Evolutionary conservation across 176 grass and related monocot genomes (phyloP), one percentile per base, ranked within the genome.

Genomic region (Rhynchospora breviuscula): DNA sequence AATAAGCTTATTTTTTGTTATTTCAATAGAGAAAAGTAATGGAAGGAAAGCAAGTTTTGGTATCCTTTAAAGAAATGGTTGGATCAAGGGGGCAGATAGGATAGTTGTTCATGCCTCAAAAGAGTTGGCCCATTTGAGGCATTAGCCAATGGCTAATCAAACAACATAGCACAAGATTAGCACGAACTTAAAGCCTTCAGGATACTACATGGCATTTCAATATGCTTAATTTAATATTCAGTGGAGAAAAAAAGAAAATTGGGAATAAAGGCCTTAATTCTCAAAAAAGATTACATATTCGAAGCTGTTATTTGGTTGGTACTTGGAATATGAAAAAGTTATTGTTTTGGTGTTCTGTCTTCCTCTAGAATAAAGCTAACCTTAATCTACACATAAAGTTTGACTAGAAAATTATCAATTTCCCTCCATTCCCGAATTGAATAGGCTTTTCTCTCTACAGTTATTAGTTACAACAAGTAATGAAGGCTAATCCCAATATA

Each of bases 181-280:
- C 69, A 73, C 23, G 1, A 49, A 73, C 35, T 73, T n/a, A 21
- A 75, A 75, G 71, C 26, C 1, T 53, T 53, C 14, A 51, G 5
- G 71, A 52, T 17, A 29, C 10, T n/a, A 75, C 47, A 47, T 75
- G 71, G 47, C 51, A 78, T 54, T 78, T 14, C 51, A 57, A 78
- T 29, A 54, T 57, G 23, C 22, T 78, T 78, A 56, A 54, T 52
- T 54, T 76, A 53, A 76, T 54, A 22, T 54, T 76, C 72, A 76
- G 53, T 76, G 10, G 47, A 12, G 12, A 18, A 19, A 51, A 77
- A 52, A 52, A 31, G 13, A 57, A 57, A 57, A 29, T 31, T 29
- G 73, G 73, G 73, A 78, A 82, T 66, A 66, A 52, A 68, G 79
- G 62, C 44, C 60, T 82, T 82, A 66, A 66, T 63, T 68, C 80